Evolutionary conservation across 1,284 basidiomycete genomes (phyloP), one percentile per base, ranked within the genome.

Genomic region (Ustilago loliicola): DNA sequence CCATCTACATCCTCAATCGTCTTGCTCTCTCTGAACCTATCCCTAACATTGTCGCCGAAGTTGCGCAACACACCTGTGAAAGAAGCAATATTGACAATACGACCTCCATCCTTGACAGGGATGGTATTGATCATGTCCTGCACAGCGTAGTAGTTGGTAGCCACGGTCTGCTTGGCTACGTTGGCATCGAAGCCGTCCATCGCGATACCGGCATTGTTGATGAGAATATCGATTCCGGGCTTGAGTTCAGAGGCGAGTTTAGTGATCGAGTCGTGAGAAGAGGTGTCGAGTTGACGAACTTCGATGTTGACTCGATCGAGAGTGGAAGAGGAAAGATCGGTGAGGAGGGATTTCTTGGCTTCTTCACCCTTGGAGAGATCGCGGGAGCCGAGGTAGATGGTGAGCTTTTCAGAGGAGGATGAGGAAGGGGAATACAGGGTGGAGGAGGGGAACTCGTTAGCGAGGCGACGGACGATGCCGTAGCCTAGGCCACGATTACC

Each of bases 171-270:
- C n/a, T 76, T 67, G n/a, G 80, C 82, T 7, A 84, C 75, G 21
- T 81, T 57, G 50, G 30, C 71, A 45, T 86, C 79, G 57, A 82
- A 80, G 32, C 83, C 83, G 15, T 77, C 69, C 48, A 83, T 61
- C 2, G 84, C 84, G 17, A 85, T 76, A 9, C 85, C 85, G 40
- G 84, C 83, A 68, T 86, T 86, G 63, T 78, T 78, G 54, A 86
- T 65, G 19, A 83, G 69, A 50, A 83, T 67, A 60, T 84, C 81
- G 21, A 84, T 58, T 48, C 82, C 72, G 13, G 58, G 42, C 11
- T 72, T 52, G 63, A 75, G 73, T 45, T 72, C 66, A 3, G 36
- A 48, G 52, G 63, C 69, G 32, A 78, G 82, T 56, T 70, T 68
- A 29, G 32, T 45, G 57, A 76, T 66, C 27, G 72, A 77, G 6